Evolutionary conservation across 2,329 filamentous ascomycete species (phyloP).

Genomic region (Clarireedia hainanense): DNA sequence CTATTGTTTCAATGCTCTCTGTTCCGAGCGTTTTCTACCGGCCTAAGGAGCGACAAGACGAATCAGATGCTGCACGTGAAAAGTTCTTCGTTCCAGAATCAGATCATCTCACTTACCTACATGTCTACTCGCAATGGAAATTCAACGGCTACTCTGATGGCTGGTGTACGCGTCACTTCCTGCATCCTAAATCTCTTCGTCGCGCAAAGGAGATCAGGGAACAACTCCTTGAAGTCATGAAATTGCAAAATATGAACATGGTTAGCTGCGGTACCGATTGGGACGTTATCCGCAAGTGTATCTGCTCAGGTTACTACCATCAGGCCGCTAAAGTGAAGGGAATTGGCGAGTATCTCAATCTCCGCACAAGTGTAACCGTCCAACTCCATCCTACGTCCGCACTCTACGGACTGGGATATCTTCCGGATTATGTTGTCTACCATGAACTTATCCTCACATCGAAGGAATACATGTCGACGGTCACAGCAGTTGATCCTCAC

Average conservation of each 20-base stretch:
- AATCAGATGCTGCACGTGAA: conserved; percentile 89
- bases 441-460: conserved; percentile 95
- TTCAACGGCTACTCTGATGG: conserved; percentile 80
- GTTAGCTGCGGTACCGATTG: conserved; percentile 91
- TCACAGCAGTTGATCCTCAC: conserved; percentile 91
- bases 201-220: conserved; percentile 91
- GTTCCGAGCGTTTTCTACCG: conserved; percentile 96
- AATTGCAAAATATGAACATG: conserved; percentile 82
- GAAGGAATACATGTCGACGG: conserved; percentile 97
- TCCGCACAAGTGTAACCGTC: conserved; percentile 88
- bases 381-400: conserved; percentile 92
- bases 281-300: conserved; percentile 91
- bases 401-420: conserved; percentile 84
- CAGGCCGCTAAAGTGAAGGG: conserved; percentile 95
- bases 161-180: conserved; percentile 89
- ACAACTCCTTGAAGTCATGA: conserved; percentile 90
- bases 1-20: conserved; percentile 95
- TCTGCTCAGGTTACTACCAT: conserved; percentile 96
- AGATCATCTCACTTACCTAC: conserved; percentile 89
- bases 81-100: conserved; percentile 99
- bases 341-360: conserved; percentile 93
- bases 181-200: conserved; percentile 89
- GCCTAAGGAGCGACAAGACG: conserved; percentile 92
- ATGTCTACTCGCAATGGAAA: conserved; percentile 95
- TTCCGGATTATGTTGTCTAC: conserved; percentile 95